A percentile compares a stretch with the other conserved stretches of the same genome.
Evolutionary conservation across 169 alveolate species (phyloP).

Genomic region (Eimeria praecox): DNA sequence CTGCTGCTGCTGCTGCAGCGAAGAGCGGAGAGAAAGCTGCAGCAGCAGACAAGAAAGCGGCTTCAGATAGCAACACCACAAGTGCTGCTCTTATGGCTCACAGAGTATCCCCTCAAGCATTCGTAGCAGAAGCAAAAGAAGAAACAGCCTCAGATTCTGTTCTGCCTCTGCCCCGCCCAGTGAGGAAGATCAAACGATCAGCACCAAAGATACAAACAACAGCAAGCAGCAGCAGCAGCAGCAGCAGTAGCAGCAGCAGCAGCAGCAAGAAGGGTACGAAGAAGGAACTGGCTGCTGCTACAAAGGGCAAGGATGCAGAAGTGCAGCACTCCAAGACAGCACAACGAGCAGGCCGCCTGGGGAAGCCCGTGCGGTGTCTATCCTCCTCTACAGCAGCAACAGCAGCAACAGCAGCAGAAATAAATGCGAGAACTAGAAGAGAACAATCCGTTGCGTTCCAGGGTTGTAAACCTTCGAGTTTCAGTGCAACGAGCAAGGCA

Average conservation of each 20-base stretch:
- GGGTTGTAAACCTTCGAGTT: background rate
- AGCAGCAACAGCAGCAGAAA: background rate
- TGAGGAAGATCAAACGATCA: background rate
- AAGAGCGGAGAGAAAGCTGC: background rate
- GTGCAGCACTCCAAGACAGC: background rate
- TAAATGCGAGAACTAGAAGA: background rate
- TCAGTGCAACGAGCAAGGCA: background rate
- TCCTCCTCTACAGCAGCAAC: background rate
- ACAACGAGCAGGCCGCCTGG: background rate
- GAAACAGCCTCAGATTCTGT: background rate
- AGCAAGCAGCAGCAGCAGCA: background rate
- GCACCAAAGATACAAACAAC: background rate
- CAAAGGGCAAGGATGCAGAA: background rate
- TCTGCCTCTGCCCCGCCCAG: constrained; percentile 48
- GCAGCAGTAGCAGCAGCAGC: background rate
- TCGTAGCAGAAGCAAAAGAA: background rate
- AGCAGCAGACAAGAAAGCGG: too few relatives aligned
- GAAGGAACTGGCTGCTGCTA: background rate
- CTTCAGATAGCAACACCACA: background rate
- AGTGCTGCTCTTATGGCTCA: background rate
- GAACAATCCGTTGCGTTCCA: background rate
- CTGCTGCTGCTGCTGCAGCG: background rate
- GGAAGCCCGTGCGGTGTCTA: background rate
- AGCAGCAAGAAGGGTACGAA: background rate
- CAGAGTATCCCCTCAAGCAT: constrained; percentile 12